phyloP scores from a whole-genome alignment of 371 early-diverging fungal genomes.

The Syncephalastrum sp. region DNA sequence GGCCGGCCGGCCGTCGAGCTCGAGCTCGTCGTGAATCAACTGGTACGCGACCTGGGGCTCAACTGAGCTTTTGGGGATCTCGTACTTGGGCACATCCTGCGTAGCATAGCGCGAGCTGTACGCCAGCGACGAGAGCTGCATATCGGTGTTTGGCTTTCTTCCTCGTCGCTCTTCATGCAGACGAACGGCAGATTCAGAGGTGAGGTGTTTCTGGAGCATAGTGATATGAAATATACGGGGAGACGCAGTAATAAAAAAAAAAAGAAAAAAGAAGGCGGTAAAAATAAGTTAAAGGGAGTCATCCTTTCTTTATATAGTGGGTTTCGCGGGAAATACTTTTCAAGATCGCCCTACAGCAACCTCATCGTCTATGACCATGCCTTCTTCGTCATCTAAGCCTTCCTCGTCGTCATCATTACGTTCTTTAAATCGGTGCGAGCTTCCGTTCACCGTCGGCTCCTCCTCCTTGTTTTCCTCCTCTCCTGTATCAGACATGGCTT shows the following conservation, averaged over 20 bases:
- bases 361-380: slow-evolving; percentile 24
- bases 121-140: slow-evolving; percentile 32
- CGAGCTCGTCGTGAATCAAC: slow-evolving; percentile 61
- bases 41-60: slow-evolving; percentile 57
- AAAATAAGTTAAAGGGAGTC: too few relatives aligned
- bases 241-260: not conserved
- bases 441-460: not conserved
- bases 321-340: too few relatives aligned
- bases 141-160: slow-evolving; percentile 7
- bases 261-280: not conserved
- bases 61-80: slow-evolving; percentile 38
- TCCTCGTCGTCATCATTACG: slow-evolving; percentile 24
- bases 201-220: slow-evolving; percentile 10
- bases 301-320: too few relatives aligned
- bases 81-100: slow-evolving; percentile 45
- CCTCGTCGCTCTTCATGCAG: slow-evolving; percentile 2
- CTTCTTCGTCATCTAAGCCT: slow-evolving; percentile 22
- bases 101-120: slow-evolving; percentile 53
- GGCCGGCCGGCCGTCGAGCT: slow-evolving; percentile 63
- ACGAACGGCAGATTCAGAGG: not conserved
- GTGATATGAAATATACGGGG: not conserved
- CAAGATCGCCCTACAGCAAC: not conserved
- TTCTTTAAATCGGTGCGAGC: slow-evolving; percentile 22
- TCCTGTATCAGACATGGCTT: slow-evolving; percentile 9
- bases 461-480: slow-evolving; percentile 12